Base-by-base conservation (phyloP, 2,329 filamentous ascomycete species). In the Ambrosiella cleistominuta region DNA sequence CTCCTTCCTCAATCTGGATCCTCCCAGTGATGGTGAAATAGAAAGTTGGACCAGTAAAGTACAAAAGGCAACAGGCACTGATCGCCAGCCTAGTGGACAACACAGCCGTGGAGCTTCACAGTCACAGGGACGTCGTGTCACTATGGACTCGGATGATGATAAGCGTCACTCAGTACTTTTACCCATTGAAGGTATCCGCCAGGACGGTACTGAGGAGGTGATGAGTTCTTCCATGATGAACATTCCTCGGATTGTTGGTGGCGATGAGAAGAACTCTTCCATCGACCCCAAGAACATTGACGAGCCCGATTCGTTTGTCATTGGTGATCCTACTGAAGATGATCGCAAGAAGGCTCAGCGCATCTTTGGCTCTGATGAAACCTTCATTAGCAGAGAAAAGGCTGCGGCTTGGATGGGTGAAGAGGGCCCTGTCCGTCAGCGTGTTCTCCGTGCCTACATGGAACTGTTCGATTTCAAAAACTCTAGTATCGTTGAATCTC, bases 391-490 rank as follows among this genome's bases (percentile, higher is more conserved):
- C 45, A 89, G 88, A 66, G 81, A 85, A 38, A 84, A 85, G 66
- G 88, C 90, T 13, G 89, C 90, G 35, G 79, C 88, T 36, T 94
- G 88, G 83, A 83, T 96, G 70, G 93, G 93, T 64, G 88, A 93
- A 64, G 80, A 83, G 62, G 79, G 79, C 0, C 73, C 73, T 1
- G 70, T 80, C 38, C 74, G 80, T 13, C 75, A 81, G 64, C 72
- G 79, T 19, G 81, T 78, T 0, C 66, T 84, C 19, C 71, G 72
- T 63, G 91, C 91, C 0, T 98, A 95, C 69, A 95, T 98, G 85
- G 83, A 88, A 61, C 74, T 96, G 9, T 96, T 91, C 67, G 85
- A 96, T 67, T 97, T 93, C 72, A 74, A 79, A 7, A 84, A 85
- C 64, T 76, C 86, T 65, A 95, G 87, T 68, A 84, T 97, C 53